A percentile compares a stretch with the other conserved stretches of the same genome.
phyloP scores from a whole-genome alignment of 1,139 yeast genomes.

The Nadsonia starkeyi-henricii region DNA sequence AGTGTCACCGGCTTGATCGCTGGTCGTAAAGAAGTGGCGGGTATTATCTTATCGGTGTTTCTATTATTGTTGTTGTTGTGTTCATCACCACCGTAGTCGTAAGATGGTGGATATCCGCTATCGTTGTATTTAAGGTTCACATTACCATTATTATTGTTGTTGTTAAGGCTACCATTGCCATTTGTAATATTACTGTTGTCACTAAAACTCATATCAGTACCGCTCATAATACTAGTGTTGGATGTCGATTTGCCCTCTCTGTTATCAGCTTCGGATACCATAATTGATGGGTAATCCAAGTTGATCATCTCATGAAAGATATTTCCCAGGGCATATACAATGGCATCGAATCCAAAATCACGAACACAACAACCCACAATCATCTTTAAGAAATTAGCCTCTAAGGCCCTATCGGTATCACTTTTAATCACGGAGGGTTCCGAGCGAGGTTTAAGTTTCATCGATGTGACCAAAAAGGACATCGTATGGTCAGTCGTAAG shows the following conservation, averaged over 20 bases:
- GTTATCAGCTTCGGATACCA: background rate
- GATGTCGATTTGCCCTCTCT: background rate
- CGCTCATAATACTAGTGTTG: background rate
- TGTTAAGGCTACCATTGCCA: background rate
- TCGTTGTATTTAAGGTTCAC: background rate
- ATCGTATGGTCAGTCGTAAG: conserved; percentile 5
- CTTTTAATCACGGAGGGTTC: conserved; percentile 21
- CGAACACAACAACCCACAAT: conserved; percentile 57
- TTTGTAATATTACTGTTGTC: background rate
- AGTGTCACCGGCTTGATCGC: conserved; percentile 29
- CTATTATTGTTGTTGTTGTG: no score
- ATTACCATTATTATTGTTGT: background rate
- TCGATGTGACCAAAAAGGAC: conserved; percentile 18
- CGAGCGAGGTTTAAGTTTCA: conserved; percentile 30
- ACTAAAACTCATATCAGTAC: background rate
- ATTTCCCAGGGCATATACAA: conserved; percentile 50
- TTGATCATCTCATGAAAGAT: conserved; percentile 50
- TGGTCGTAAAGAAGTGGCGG: conserved; percentile 6
- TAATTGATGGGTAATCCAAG: conserved; percentile 40
- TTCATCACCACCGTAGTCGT: background rate
- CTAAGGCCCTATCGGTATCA: background rate
- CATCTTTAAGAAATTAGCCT: conserved; percentile 34
- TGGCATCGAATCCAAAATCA: conserved; percentile 66
- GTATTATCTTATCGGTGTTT: background rate
- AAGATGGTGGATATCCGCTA: background rate